phyloP scores from a whole-genome alignment of 164 flowering plant genomes.

The Protea cynaroides region DNA sequence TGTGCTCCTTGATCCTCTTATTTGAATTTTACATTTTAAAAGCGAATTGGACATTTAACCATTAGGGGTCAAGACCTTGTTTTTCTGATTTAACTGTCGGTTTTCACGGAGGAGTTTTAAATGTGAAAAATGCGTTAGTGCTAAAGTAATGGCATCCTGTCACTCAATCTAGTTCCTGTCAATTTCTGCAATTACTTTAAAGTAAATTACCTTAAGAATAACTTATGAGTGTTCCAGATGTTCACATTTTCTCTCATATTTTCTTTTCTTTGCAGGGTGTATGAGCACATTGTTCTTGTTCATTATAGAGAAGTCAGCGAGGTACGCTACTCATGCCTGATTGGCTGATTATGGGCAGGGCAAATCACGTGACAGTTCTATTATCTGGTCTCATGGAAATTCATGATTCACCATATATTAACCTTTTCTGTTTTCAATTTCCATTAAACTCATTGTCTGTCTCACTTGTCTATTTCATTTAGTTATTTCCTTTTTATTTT shows the following conservation, averaged over 20 bases:
- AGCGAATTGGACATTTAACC: too few species aligned
- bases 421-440: neutral
- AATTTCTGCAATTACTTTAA: neutral
- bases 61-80: too few species aligned
- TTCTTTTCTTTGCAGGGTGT: conserved; percentile 44
- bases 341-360: conserved; percentile 1
- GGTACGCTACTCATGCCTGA: conserved; percentile 30
- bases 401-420: neutral
- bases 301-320: conserved; percentile 69
- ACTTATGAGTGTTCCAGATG: neutral
- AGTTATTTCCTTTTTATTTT: too few species aligned
- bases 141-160: too few species aligned
- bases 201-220: neutral
- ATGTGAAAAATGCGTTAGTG: neutral
- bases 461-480: neutral
- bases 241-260: neutral
- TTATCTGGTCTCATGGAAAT: neutral
- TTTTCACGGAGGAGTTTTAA: neutral
- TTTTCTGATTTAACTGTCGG: too few species aligned
- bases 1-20: too few species aligned
- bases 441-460: neutral
- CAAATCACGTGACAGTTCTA: neutral
- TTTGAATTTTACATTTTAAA: too few species aligned
- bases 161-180: neutral
- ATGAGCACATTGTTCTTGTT: conserved; percentile 79